phyloP scores from a whole-genome alignment of 108 stramenopile genomes.

The Epipyxis sp. region DNA sequence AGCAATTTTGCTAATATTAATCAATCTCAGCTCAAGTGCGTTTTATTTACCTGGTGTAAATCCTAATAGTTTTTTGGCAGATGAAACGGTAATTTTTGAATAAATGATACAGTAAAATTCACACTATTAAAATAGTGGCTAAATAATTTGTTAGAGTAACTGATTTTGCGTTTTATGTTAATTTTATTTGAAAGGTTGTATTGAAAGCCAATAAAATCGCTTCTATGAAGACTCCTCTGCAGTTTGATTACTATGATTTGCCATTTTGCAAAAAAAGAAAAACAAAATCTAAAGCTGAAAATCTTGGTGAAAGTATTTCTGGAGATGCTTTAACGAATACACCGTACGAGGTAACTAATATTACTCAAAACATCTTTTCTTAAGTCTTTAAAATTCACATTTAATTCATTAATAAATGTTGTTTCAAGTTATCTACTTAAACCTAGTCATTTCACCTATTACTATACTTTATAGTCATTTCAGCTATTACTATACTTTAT shows the following conservation, averaged over 20 bases:
- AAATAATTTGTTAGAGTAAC: too few species aligned
- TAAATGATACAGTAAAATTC: not conserved
- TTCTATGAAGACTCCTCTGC: slow-evolving; percentile 27
- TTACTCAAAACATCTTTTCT: not conserved
- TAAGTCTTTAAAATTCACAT: too few species aligned
- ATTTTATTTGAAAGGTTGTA: not conserved
- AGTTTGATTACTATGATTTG: slow-evolving; percentile 33
- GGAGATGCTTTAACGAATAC: slow-evolving; percentile 16
- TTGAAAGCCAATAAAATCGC: slow-evolving; percentile 34
- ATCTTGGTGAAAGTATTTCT: slow-evolving; percentile 17
- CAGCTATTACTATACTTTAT: too few species aligned
- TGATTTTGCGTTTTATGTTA: not conserved
- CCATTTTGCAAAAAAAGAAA: slow-evolving; percentile 17
- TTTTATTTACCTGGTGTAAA: slow-evolving; percentile 11
- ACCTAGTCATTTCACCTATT: too few species aligned
- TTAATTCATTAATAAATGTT: too few species aligned
- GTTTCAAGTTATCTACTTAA: too few species aligned
- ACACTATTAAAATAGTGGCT: too few species aligned
- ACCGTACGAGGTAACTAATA: slow-evolving; percentile 19
- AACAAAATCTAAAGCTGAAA: slow-evolving; percentile 9
- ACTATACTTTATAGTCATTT: too few species aligned
- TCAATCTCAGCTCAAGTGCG: not conserved
- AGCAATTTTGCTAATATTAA: not conserved
- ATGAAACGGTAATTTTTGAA: not conserved
- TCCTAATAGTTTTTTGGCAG: not conserved